Conservation (phyloP, 305 asterid species). For the Fraxinus sp. region DNA sequence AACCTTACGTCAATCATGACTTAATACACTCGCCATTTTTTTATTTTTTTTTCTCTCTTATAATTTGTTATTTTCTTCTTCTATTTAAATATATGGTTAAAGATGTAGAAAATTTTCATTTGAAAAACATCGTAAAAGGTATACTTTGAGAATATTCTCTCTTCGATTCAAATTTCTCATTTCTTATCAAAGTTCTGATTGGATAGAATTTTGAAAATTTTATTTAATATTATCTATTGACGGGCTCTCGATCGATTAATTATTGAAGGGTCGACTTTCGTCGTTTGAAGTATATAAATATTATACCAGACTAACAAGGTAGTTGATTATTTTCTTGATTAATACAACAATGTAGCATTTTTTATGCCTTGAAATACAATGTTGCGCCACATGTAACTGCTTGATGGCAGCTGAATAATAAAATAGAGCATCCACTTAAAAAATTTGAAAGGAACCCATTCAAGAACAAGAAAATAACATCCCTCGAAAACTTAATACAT, state of each 20-base stretch:
- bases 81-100: background rate
- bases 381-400: background rate
- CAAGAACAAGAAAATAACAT: background rate
- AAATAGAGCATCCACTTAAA: background rate
- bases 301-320: background rate
- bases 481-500: background rate
- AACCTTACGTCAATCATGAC: background rate
- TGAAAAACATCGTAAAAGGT: background rate
- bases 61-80: background rate
- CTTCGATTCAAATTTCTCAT: background rate
- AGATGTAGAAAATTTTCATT: background rate
- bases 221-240: background rate
- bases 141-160: background rate
- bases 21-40: background rate
- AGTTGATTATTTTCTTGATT: background rate
- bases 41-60: background rate
- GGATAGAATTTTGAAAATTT: background rate
- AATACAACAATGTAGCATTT: background rate
- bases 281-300: background rate
- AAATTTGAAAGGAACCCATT: background rate
- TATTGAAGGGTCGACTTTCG: background rate
- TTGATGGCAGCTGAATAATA: background rate
- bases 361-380: background rate
- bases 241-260: background rate
- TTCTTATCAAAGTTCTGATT: background rate